Conservation (phyloP, 2,329 filamentous ascomycete species). For the Tolypocladium inflatum region DNA sequence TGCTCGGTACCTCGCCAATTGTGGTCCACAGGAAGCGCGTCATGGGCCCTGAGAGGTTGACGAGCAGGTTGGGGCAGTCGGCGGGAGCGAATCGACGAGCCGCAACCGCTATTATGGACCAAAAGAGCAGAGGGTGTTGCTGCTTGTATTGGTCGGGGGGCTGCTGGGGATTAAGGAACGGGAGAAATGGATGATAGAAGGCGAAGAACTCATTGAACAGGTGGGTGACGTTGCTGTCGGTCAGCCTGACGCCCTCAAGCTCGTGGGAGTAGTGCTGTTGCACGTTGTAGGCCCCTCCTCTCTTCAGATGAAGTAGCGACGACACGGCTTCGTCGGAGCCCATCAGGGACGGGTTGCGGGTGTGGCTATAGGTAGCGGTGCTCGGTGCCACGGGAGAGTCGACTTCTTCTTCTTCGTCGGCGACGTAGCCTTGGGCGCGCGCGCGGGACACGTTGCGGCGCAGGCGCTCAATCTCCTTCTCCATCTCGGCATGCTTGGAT, state of each 20-base stretch:
- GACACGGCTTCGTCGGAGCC: slow-evolving; percentile 61
- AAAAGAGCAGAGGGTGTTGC: slow-evolving; percentile 75
- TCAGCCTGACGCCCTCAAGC: slow-evolving; percentile 54
- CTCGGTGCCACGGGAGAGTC: slow-evolving; percentile 45
- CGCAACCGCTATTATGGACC: slow-evolving; percentile 70
- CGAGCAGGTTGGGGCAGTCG: slow-evolving; percentile 53
- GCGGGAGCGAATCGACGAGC: slow-evolving; percentile 55
- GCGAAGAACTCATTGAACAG: slow-evolving; percentile 69
- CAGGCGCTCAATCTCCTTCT: slow-evolving; percentile 66
- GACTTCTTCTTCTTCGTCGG: slow-evolving; percentile 47
- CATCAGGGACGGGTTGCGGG: slow-evolving; percentile 54
- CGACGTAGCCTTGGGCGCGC: slow-evolving; percentile 45
- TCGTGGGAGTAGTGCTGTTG: slow-evolving; percentile 50
- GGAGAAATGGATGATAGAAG: slow-evolving; percentile 68
- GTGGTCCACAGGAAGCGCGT: slow-evolving; percentile 69
- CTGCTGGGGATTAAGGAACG: slow-evolving; percentile 59
- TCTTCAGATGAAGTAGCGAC: slow-evolving; percentile 56
- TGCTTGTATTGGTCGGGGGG: slow-evolving; percentile 65
- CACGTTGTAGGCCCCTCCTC: slow-evolving; percentile 52
- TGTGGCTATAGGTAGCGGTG: slow-evolving; percentile 48
- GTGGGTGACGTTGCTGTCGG: slow-evolving; percentile 50
- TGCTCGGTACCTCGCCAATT: slow-evolving; percentile 67
- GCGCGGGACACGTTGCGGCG: slow-evolving; percentile 53
- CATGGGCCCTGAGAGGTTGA: slow-evolving; percentile 57
- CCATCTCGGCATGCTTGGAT: slow-evolving; percentile 78